Evolutionary conservation across 768 basidiomycete species (phyloP).

Genomic region (Calvatia gigantea): DNA sequence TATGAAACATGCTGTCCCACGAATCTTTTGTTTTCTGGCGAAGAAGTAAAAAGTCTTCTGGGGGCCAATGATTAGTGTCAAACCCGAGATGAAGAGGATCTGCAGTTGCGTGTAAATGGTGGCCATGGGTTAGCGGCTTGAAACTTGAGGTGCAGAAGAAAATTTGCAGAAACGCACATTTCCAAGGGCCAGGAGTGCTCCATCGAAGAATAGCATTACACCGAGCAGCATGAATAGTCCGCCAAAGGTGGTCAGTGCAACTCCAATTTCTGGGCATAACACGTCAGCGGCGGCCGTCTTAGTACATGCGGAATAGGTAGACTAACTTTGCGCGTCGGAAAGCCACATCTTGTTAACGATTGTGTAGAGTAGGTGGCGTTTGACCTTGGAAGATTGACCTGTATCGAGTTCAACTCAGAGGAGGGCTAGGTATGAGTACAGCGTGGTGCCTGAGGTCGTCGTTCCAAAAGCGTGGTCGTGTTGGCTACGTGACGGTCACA

Average conservation of each 20-base stretch:
- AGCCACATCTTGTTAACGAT: conserved; percentile 50
- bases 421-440: not conserved
- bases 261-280: conserved; percentile 75
- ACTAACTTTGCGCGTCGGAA: conserved; percentile 62
- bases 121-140: not conserved
- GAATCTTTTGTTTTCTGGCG: conserved; percentile 89
- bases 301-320: not conserved
- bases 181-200: conserved; percentile 92
- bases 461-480: not conserved
- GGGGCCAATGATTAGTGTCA: conserved; percentile 96
- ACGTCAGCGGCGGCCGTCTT: conserved; percentile 5
- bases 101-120: conserved; percentile 26
- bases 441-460: not conserved
- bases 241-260: conserved; percentile 94
- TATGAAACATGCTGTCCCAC: conserved; percentile 85
- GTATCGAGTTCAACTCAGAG: not conserved
- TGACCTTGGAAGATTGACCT: not conserved
- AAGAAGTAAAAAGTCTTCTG: conserved; percentile 99
- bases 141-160: not conserved
- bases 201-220: conserved; percentile 95
- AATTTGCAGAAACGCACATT: conserved; percentile 54
- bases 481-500: conserved; percentile 2
- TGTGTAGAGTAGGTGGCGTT: not conserved
- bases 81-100: conserved; percentile 92
- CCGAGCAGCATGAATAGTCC: conserved; percentile 95